Conservation (phyloP, 2,329 filamentous ascomycete species). For the Thielaviopsis ethacetica region DNA sequence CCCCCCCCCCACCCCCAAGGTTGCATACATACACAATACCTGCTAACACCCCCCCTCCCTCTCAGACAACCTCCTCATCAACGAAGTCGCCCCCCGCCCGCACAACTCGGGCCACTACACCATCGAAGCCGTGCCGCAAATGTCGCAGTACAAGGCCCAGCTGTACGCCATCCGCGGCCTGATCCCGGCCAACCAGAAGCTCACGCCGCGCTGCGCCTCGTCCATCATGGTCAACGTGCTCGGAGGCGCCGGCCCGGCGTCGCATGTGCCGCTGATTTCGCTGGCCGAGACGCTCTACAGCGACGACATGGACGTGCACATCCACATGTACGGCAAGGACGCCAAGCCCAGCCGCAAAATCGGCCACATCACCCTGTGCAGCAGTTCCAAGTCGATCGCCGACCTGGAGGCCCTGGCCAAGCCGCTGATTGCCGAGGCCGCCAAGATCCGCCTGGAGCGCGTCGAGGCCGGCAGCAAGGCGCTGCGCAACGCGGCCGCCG, state of each 20-base stretch:
- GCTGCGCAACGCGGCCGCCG: slow-evolving; percentile 20
- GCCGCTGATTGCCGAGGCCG: slow-evolving; percentile 50
- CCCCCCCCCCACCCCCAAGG: too few species aligned
- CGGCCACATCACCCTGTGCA: slow-evolving; percentile 77
- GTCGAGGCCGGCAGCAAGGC: slow-evolving; percentile 24
- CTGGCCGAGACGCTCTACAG: slow-evolving; percentile 28
- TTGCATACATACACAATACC: slow-evolving; percentile 3
- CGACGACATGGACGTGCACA: slow-evolving; percentile 32
- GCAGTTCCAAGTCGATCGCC: slow-evolving; percentile 42
- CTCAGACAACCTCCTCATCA: slow-evolving; percentile 50
- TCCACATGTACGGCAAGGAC: slow-evolving; percentile 87
- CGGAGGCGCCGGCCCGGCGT: slow-evolving; percentile 47
- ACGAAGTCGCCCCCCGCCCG: slow-evolving; percentile 66
- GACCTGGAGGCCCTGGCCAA: slow-evolving; percentile 44
- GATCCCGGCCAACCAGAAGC: slow-evolving; percentile 35
- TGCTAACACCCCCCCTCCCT: too few species aligned
- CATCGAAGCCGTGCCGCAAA: slow-evolving; percentile 73
- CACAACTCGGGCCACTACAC: slow-evolving; percentile 95
- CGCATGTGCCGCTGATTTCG: slow-evolving; percentile 38
- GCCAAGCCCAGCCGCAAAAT: slow-evolving; percentile 85
- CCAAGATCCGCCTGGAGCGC: slow-evolving; percentile 40
- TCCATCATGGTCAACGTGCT: slow-evolving; percentile 72
- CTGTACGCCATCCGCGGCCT: slow-evolving; percentile 63
- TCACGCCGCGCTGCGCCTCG: slow-evolving; percentile 41
- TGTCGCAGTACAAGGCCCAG: slow-evolving; percentile 86